These are phyloP conservation scores for Lecanicillium sp. DNA, from an alignment of 2,329 filamentous ascomycete species.

Conservation along the genomic window DNA sequence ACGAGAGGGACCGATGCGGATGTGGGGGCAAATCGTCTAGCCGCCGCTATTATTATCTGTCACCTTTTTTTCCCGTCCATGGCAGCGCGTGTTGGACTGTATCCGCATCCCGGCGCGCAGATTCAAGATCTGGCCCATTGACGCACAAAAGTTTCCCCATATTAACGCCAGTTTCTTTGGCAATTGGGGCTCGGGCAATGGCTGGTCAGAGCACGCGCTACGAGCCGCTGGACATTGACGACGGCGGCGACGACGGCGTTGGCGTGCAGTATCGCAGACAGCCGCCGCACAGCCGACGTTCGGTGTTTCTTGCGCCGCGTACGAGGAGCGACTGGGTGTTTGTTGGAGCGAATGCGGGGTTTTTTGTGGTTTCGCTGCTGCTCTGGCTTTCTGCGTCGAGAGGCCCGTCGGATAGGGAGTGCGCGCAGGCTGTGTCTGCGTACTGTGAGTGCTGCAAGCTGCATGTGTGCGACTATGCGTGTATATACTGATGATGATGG, in stretches of 20 bases:
- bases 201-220: background rate
- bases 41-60: constrained; percentile 3
- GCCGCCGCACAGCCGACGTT: background rate
- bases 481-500: background rate
- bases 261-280: background rate
- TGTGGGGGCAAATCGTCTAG: constrained; percentile 4
- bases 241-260: background rate
- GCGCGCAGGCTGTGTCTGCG: background rate
- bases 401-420: background rate
- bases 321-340: constrained; percentile 4
- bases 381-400: background rate
- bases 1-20: background rate
- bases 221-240: constrained; percentile 6
- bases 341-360: background rate
- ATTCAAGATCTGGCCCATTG: background rate
- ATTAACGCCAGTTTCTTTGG: too few relatives aligned
- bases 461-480: too few relatives aligned
- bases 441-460: constrained; percentile 13
- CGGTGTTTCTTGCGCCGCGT: constrained; percentile 2
- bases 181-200: too few relatives aligned
- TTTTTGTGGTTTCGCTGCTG: background rate
- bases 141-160: too few relatives aligned
- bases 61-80: background rate
- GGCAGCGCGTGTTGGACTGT: too few relatives aligned
- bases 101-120: too few relatives aligned